Evolutionary conservation across 306 rosid genomes (phyloP).

Genomic region (Sophora flavescens): DNA sequence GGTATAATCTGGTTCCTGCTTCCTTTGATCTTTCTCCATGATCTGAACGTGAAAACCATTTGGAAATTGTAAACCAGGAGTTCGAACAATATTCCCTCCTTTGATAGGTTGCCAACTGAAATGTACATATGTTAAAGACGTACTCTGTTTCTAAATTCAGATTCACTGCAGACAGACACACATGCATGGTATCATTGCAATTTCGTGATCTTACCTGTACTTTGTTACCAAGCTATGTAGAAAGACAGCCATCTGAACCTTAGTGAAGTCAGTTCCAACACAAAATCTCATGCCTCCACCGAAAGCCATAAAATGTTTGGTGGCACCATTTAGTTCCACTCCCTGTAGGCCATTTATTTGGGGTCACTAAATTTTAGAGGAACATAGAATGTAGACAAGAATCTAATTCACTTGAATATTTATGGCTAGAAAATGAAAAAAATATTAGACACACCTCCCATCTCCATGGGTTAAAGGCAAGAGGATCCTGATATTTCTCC

Average conservation of each 20-base stretch:
- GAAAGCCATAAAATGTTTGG: constrained; percentile 94
- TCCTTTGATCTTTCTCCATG: constrained; percentile 53
- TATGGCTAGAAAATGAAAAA: constrained; percentile 13
- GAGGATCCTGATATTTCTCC: constrained; percentile 76
- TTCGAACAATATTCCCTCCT: constrained; percentile 82
- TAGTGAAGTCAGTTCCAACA: constrained; percentile 93
- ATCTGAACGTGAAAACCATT: constrained; percentile 75
- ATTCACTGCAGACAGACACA: not conserved
- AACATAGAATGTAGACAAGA: not conserved
- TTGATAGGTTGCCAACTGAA: constrained; percentile 66
- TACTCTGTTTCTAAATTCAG: constrained; percentile 32
- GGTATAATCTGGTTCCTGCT: constrained; percentile 34
- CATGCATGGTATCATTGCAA: not conserved
- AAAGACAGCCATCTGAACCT: constrained; percentile 96
- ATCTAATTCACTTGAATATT: constrained; percentile 27
- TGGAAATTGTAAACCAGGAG: constrained; percentile 85
- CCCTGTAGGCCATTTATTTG: constrained; percentile 56
- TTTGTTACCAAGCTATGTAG: constrained; percentile 88
- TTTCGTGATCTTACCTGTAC: constrained; percentile 66
- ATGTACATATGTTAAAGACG: constrained; percentile 35
- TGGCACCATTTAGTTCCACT: constrained; percentile 65
- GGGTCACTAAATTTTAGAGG: constrained; percentile 31
- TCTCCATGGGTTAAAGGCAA: constrained; percentile 84
- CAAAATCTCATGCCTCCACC: constrained; percentile 99
- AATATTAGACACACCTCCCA: constrained; percentile 71